Base-by-base conservation (phyloP, 2,329 filamentous ascomycete species). In the Tolypocladium tundrense region DNA sequence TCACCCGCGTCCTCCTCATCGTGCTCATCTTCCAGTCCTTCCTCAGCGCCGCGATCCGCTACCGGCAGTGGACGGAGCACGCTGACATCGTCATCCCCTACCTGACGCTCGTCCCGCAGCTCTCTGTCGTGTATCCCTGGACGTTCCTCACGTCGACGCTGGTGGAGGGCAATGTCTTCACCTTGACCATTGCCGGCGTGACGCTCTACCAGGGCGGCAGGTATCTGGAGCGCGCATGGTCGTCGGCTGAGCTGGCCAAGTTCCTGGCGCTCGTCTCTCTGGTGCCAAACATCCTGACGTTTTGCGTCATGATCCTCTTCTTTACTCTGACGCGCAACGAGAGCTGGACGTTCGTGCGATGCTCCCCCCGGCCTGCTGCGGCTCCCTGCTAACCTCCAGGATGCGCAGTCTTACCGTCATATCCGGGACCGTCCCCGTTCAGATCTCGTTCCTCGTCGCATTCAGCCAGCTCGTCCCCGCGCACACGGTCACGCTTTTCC, bases 391-490 rank as follows among this genome's bases (percentile, higher is more conserved):
- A 14, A 58, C 57, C 10, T 52, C 16, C 19, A 1, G 16, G 2
- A 9, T 55, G 37, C 21, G 19, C 67, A 94, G 88, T 56, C 75
- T 90, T 53, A 91, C 88, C 52, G 87, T 89, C 62, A 90, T 97
- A 68, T 90, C 89, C 65, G 94, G 94, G 65, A 92, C 91, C 57
- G 87, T 96, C 62, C 86, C 92, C 19, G 79, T 97, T 59, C 93
- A 97, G 73, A 91, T 94, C 53, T 87, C 89, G 61, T 97, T 97
- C 77, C 88, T 99, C 61, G 90, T 97, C 66, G 90, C 93, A 57
- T 96, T 97, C 75, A 97, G 96, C 75, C 94, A 99, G 74, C 89
- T 99, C 54, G 88, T 97, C 41, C 94, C 94, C 27, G 92, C 96
- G 61, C 94, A 99, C 73, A 99, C 94, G 13, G 93, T 97, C 56